phyloP scores from a whole-genome alignment of 148 eudicot species.

The Silene latifolia region DNA sequence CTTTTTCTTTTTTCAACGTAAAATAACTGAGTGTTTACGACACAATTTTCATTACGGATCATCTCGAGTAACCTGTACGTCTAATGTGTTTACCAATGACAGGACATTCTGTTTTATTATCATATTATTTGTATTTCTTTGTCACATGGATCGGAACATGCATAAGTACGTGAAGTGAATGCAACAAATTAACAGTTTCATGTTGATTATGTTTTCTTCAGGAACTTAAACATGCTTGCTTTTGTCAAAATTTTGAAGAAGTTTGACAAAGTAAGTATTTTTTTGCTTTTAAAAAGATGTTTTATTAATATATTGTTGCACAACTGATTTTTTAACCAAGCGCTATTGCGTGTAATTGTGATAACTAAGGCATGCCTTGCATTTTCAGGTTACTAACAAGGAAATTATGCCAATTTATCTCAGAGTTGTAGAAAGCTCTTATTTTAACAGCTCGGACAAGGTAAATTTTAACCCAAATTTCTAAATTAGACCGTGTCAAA shows the following conservation, averaged over 20 bases:
- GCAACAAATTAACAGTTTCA: constrained; percentile 9
- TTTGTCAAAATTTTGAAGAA: constrained; percentile 86
- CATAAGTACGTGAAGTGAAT: constrained; percentile 23
- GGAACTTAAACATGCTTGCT: constrained; percentile 97
- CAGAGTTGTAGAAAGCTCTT: constrained; percentile 88
- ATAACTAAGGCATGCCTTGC: constrained; percentile 6
- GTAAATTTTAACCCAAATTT: constrained; percentile 28
- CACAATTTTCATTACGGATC: too few species aligned
- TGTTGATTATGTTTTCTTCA: constrained; percentile 35
- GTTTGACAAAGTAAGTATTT: constrained; percentile 78
- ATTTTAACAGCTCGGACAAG: constrained; percentile 90
- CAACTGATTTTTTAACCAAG: too few species aligned
- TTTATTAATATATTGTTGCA: constrained; percentile 9
- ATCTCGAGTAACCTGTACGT: too few species aligned
- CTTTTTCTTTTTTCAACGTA: too few species aligned
- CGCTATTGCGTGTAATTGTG: constrained; percentile 4
- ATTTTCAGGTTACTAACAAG: constrained; percentile 77
- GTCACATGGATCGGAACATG: constrained; percentile 24
- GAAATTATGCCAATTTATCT: constrained; percentile 78
- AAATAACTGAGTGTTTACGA: too few species aligned
- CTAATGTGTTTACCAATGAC: too few species aligned
- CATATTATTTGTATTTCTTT: background rate
- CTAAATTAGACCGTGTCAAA: too few species aligned
- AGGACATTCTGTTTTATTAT: too few species aligned
- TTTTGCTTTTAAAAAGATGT: constrained; percentile 3